A percentile compares a stretch with the other conserved stretches of the same genome.
Evolutionary conservation across 352 stramenopile species (phyloP).

Genomic region (Phytophthora cajani): DNA sequence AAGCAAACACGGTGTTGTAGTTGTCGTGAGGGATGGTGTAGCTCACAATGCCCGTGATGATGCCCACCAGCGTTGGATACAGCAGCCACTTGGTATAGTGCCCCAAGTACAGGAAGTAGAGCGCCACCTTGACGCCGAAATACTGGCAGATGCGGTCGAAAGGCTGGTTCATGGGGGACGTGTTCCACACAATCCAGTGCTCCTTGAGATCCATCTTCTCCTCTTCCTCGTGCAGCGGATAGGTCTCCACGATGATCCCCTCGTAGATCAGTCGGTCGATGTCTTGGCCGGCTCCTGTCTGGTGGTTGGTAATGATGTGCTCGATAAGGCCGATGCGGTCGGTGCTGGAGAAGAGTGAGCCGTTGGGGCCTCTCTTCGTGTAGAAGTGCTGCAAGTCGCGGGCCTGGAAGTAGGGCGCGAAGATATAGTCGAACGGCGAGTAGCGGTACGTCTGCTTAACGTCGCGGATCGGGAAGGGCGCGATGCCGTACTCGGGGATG

Average conservation of each 20-base stretch:
- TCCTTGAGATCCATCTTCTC: conserved; percentile 65
- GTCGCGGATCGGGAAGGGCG: conserved; percentile 83
- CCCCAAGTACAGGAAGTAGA: conserved; percentile 98
- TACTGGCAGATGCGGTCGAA: conserved; percentile 86
- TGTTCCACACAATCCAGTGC: conserved; percentile 77
- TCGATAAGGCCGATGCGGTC: conserved; percentile 84
- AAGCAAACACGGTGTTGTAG: conserved; percentile 74
- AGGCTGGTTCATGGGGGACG: conserved; percentile 77
- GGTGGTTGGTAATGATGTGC: conserved; percentile 83
- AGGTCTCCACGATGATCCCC: conserved; percentile 76
- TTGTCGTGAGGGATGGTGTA: conserved; percentile 51
- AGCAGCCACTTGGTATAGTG: conserved; percentile 96
- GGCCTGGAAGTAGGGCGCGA: conserved; percentile 79
- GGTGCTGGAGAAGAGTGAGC: conserved; percentile 78
- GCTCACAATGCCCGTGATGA: conserved; percentile 87
- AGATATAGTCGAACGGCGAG: conserved; percentile 87
- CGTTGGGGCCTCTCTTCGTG: conserved; percentile 58
- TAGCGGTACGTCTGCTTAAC: conserved; percentile 82
- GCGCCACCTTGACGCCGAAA: conserved; percentile 93
- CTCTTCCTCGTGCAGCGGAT: conserved; percentile 78
- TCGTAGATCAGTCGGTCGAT: conserved; percentile 83
- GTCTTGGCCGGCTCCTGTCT: conserved; percentile 67
- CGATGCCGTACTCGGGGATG: conserved; percentile 74
- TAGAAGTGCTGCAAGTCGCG: conserved; percentile 76
- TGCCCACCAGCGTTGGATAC: conserved; percentile 92